Base-by-base conservation (phyloP, 495 filamentous ascomycete genomes). In the Aspergillus diversus region DNA sequence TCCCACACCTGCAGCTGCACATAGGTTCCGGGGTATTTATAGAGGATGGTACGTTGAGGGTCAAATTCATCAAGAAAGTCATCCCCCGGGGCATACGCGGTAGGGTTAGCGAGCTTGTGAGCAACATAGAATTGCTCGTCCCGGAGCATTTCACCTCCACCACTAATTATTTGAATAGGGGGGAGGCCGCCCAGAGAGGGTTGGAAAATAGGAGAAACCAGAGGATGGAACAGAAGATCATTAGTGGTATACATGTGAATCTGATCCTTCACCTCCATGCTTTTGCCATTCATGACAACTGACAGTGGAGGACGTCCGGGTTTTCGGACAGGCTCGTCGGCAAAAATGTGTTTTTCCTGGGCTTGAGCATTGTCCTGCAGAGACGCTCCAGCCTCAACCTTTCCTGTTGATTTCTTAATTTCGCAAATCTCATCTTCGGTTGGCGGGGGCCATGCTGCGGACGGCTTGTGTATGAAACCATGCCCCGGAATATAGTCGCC, bases 1-100 rank as follows among this genome's bases (percentile, higher is more conserved):
- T 97, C 94, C 92, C 94, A 97, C 7, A 98, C 89, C 73, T 98
- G 94, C n/a, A 98, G 80, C 72, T 96, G 92, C 8, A 98, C 94
- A 69, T 96, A 87, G 0, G 94, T 98, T 3, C 92, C 90, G 37
- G 84, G 83, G 69, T 89, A 95, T 43, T 84, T 86, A 31, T 81
- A 73, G 16, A 96, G 65, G 8, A 61, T 74, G n/a, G 76, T 75
- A 55, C 78, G 73, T 15, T 81, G 69, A 15, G 88, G 84, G 3
- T 87, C 88, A 47, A 84, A 71, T 46, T 92, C 89, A 43, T 87
- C 79, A 34, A 94, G 78, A 59, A 87, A 81, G 0, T 78, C 77
- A 37, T 91, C 85, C 13, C 83, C 80, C 0, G 91, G 92, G 1
- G 87, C 84, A 67, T 93, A 97, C 50, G 84, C 79, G 6, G 81